These are phyloP conservation scores for Geotrichum carabidarum DNA, from an alignment of 1,139 yeast species.

Conservation along the genomic window DNA sequence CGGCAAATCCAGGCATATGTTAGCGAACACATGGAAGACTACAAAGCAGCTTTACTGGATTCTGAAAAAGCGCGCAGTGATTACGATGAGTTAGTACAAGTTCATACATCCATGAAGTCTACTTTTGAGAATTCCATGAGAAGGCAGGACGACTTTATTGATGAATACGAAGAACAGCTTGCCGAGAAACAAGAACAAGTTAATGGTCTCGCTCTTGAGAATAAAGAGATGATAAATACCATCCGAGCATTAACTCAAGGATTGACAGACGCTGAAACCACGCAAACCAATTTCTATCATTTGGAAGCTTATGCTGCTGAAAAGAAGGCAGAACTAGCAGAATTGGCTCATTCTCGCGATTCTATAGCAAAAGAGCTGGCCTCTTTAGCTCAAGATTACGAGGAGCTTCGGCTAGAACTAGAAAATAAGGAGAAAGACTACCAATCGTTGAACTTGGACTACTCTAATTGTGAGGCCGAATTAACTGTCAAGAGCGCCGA, in stretches of 20 bases:
- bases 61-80: background rate
- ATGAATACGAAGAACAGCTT: constrained; percentile 8
- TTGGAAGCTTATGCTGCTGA: constrained; percentile 1
- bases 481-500: constrained; percentile 9
- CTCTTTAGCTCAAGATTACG: background rate
- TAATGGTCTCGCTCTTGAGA: constrained; percentile 5
- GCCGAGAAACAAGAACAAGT: constrained; percentile 17
- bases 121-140: constrained; percentile 5
- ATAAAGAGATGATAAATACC: constrained; percentile 2
- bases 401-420: background rate
- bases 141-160: constrained; percentile 8
- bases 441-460: constrained; percentile 5
- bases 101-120: background rate
- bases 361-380: background rate
- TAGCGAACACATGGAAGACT: background rate
- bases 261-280: constrained; percentile 6
- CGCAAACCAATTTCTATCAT: constrained; percentile 1
- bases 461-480: constrained; percentile 16
- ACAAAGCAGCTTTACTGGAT: background rate
- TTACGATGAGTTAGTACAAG: constrained; percentile 9
- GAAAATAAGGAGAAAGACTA: constrained; percentile 13
- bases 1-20: constrained; percentile 7
- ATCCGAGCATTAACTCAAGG: constrained; percentile 10
- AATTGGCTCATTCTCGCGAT: background rate
- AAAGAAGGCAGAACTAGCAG: constrained; percentile 7